Percentiles rank a stretch among this genome's conserved stretches.
Conservation (phyloP, 306 rosid species). For the Vigna mungo region DNA sequence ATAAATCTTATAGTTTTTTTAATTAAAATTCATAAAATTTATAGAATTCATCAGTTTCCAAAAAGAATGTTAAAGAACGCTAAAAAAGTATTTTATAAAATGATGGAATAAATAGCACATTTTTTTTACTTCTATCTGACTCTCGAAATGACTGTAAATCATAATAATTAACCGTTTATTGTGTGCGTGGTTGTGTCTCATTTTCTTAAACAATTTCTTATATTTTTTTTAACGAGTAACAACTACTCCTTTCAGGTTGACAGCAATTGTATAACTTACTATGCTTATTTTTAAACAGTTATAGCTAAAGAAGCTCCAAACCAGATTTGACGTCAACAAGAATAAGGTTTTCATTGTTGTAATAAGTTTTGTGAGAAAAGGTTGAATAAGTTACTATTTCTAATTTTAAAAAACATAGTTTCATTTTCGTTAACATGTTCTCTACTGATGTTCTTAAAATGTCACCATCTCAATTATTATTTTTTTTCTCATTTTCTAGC, state of each 20-base stretch:
- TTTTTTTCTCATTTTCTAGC: background rate
- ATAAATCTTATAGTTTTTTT: too few species aligned
- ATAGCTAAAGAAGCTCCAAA: background rate
- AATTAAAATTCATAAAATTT: too few species aligned
- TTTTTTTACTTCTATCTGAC: too few species aligned
- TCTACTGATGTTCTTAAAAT: background rate
- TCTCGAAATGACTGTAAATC: too few species aligned
- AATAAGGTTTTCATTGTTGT: background rate
- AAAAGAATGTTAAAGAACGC: too few species aligned
- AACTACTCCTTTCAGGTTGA: background rate
- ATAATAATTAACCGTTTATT: background rate
- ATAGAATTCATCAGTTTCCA: too few species aligned
- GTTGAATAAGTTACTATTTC: background rate
- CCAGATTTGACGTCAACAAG: background rate
- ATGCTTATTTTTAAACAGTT: background rate
- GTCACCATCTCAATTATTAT: background rate
- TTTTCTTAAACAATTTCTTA: background rate
- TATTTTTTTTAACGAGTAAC: background rate
- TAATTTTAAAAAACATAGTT: background rate
- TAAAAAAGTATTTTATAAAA: too few species aligned
- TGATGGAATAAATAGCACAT: too few species aligned
- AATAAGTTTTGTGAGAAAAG: background rate
- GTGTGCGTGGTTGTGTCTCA: too few species aligned
- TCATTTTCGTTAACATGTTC: background rate
- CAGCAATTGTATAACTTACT: background rate